Conservation (phyloP, 768 basidiomycete genomes). For the Pulveroboletus sp. region DNA sequence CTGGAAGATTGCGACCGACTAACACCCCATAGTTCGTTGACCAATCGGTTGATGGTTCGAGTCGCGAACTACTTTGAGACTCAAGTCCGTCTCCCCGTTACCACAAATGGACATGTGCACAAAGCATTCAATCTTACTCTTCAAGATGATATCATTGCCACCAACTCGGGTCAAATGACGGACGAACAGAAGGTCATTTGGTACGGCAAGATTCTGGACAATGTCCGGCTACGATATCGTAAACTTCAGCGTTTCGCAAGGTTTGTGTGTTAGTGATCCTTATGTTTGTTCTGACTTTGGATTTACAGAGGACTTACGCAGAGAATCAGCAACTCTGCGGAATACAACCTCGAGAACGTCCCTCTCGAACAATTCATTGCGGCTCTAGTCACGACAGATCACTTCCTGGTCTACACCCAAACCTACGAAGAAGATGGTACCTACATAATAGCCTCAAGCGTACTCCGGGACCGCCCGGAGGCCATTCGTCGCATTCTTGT, state of each 20-base stretch:
- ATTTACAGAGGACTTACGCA: conserved; percentile 62
- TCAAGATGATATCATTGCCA: conserved; percentile 34
- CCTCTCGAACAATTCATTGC: conserved; percentile 78
- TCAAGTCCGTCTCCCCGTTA: conserved; percentile 75
- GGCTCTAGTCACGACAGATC: conserved; percentile 75
- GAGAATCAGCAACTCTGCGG: conserved; percentile 89
- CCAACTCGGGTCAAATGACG: conserved; percentile 54
- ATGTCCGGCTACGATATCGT: conserved; percentile 85
- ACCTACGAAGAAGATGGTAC: conserved; percentile 84
- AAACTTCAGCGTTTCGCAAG: conserved; percentile 92
- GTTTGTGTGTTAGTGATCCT: conserved; percentile 35
- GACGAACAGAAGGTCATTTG: conserved; percentile 80
- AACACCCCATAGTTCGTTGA: conserved; percentile 61
- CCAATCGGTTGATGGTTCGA: conserved; percentile 88
- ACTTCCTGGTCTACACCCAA: conserved; percentile 91
- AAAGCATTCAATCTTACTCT: conserved; percentile 33
- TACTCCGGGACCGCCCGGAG: conserved; percentile 72
- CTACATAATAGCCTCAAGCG: conserved; percentile 81
- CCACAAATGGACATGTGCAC: conserved; percentile 30
- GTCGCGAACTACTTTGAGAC: conserved; percentile 94
- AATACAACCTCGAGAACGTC: conserved; percentile 75
- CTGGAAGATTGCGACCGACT: not conserved
- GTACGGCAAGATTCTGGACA: conserved; percentile 92
- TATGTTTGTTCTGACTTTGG: conserved; percentile 3
- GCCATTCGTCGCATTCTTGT: conserved; percentile 75